Conservation (phyloP, 1,284 basidiomycete species). For the Gymnopus androsaceus region DNA sequence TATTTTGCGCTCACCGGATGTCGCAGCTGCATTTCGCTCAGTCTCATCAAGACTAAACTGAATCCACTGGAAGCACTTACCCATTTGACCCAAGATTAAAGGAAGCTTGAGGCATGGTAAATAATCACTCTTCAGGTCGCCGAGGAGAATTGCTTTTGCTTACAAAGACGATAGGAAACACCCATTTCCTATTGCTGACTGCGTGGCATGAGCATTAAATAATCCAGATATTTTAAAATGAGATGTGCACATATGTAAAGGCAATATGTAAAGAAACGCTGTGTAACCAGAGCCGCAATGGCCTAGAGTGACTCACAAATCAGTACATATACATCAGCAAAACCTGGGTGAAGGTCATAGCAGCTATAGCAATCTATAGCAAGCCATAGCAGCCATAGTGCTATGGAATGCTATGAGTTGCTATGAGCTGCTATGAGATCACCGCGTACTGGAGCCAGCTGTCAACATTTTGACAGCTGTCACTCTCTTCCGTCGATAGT, state of each 20-base stretch:
- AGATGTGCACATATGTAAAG: background rate
- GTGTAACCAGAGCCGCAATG: background rate
- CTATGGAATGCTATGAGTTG: no score
- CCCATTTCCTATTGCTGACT: background rate
- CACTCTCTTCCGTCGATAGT: no score
- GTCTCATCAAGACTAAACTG: background rate
- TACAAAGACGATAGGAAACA: background rate
- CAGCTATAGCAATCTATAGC: no score
- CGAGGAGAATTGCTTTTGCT: background rate
- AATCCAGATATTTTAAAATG: background rate
- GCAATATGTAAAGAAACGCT: background rate
- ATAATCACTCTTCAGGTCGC: background rate
- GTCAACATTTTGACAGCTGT: no score
- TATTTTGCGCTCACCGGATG: background rate
- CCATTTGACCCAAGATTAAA: background rate
- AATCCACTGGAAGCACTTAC: background rate
- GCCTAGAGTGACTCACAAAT: no score
- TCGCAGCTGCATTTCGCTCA: background rate
- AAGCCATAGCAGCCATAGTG: no score
- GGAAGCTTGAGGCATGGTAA: background rate
- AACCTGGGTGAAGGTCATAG: no score
- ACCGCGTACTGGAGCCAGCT: no score
- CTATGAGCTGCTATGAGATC: no score
- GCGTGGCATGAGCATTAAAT: background rate
- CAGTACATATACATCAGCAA: no score